Percentiles rank a stretch among this genome's conserved stretches.
Conservation (phyloP, 108 stramenopile genomes). For the Nitzschia putrida region DNA sequence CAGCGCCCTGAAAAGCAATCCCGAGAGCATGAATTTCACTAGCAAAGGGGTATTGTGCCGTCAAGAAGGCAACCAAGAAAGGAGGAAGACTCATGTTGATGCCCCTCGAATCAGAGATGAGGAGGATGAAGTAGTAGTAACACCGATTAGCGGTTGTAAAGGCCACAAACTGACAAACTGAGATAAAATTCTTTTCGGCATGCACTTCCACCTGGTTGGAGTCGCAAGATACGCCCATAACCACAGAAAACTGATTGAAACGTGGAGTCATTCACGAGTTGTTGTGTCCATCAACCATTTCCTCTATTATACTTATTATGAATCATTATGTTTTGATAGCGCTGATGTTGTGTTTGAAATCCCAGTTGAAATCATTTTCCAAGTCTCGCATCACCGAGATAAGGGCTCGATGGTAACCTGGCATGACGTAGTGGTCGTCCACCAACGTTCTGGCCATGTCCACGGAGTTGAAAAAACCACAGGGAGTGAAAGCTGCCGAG, state of each 20-base stretch:
- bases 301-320: too few relatives aligned
- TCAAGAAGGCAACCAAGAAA: slow-evolving; percentile 43
- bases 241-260: too few relatives aligned
- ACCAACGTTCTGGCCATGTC: slow-evolving; percentile 75
- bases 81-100: slow-evolving; percentile 11
- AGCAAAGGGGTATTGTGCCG: slow-evolving; percentile 51
- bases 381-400: slow-evolving; percentile 24
- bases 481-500: slow-evolving; percentile 62
- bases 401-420: slow-evolving; percentile 58
- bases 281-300: too few relatives aligned
- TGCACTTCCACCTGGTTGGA: too few relatives aligned
- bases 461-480: slow-evolving; percentile 61
- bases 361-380: slow-evolving; percentile 30
- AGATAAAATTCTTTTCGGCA: too few relatives aligned
- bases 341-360: slow-evolving; percentile 22
- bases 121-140: too few relatives aligned
- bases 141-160: too few relatives aligned
- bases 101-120: too few relatives aligned
- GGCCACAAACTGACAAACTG: too few relatives aligned
- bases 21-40: slow-evolving; percentile 55
- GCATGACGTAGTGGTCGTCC: slow-evolving; percentile 73
- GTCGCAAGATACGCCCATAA: too few relatives aligned
- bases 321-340: background rate
- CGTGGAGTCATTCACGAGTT: too few relatives aligned
- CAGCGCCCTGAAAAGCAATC: slow-evolving; percentile 73